These are phyloP conservation scores for Hygrocybe coccinea DNA, from an alignment of 768 basidiomycete genomes.

Conservation along the genomic window DNA sequence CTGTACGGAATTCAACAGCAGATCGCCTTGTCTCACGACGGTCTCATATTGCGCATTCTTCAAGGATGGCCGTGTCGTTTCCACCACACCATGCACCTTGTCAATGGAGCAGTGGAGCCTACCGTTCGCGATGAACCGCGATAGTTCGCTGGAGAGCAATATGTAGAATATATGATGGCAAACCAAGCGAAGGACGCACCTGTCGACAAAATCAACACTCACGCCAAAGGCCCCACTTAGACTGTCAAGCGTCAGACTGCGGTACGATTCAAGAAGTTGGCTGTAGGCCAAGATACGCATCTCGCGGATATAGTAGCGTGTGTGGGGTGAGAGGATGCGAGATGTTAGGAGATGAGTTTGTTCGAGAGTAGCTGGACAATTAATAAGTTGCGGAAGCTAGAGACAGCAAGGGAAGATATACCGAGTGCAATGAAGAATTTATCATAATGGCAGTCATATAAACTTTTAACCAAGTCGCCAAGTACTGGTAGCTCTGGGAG, in stretches of 20 bases:
- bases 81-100: constrained; percentile 90
- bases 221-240: constrained; percentile 87
- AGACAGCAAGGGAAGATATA: constrained; percentile 27
- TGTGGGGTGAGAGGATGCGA: constrained; percentile 78
- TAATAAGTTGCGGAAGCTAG: not conserved
- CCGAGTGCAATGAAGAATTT: constrained; percentile 90
- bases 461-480: constrained; percentile 74
- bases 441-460: constrained; percentile 92
- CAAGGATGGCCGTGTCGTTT: constrained; percentile 67
- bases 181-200: constrained; percentile 40
- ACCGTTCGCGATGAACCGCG: constrained; percentile 84
- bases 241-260: constrained; percentile 82
- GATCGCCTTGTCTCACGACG: constrained; percentile 89
- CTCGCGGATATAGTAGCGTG: constrained; percentile 87
- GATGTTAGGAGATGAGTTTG: constrained; percentile 84
- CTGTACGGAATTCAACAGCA: constrained; percentile 82
- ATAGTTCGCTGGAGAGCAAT: constrained; percentile 61
- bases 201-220: constrained; percentile 80
- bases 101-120: constrained; percentile 87
- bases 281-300: constrained; percentile 93
- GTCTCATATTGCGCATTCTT: constrained; percentile 88
- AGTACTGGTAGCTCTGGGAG: constrained; percentile 80
- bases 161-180: not conserved
- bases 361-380: constrained; percentile 71
- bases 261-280: constrained; percentile 89